A percentile compares a stretch with the other conserved stretches of the same genome.
Evolutionary conservation across 768 basidiomycete genomes (phyloP).

Genomic region (Gloeostereum incarnatum): DNA sequence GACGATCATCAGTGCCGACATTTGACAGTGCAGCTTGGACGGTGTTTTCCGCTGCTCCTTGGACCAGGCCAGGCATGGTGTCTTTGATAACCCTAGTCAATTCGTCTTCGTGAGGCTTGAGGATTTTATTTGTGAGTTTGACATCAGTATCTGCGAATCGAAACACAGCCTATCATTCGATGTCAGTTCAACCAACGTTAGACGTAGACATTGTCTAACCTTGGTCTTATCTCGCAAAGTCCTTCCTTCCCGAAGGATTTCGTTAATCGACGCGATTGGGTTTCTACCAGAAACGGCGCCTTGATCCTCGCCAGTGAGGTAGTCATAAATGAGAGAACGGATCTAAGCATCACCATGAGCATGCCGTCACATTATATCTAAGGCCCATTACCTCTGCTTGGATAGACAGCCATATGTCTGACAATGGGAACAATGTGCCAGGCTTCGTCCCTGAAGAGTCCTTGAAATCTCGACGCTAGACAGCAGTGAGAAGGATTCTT

Average conservation of each 20-base stretch:
- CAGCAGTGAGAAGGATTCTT: background rate
- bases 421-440: slow-evolving; percentile 68
- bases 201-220: slow-evolving; percentile 26
- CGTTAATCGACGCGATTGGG: slow-evolving; percentile 89
- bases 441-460: slow-evolving; percentile 76
- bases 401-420: slow-evolving; percentile 83
- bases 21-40: slow-evolving; percentile 51
- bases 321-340: slow-evolving; percentile 75
- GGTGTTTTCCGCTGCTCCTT: slow-evolving; percentile 53
- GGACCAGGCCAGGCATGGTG: slow-evolving; percentile 90
- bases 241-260: slow-evolving; percentile 80
- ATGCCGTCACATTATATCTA: background rate
- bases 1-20: slow-evolving; percentile 64
- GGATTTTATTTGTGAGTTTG: slow-evolving; percentile 56
- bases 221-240: slow-evolving; percentile 72
- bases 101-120: slow-evolving; percentile 77
- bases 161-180: slow-evolving; percentile 65
- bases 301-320: slow-evolving; percentile 87
- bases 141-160: slow-evolving; percentile 86
- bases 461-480: slow-evolving; percentile 82
- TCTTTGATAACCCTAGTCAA: slow-evolving; percentile 77
- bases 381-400: slow-evolving; percentile 70
- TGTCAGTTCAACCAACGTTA: background rate
- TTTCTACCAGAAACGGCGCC: slow-evolving; percentile 72
- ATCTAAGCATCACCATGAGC: slow-evolving; percentile 39